Base-by-base conservation (phyloP, 148 eudicot species). In the Heliamphora exappendiculata region DNA sequence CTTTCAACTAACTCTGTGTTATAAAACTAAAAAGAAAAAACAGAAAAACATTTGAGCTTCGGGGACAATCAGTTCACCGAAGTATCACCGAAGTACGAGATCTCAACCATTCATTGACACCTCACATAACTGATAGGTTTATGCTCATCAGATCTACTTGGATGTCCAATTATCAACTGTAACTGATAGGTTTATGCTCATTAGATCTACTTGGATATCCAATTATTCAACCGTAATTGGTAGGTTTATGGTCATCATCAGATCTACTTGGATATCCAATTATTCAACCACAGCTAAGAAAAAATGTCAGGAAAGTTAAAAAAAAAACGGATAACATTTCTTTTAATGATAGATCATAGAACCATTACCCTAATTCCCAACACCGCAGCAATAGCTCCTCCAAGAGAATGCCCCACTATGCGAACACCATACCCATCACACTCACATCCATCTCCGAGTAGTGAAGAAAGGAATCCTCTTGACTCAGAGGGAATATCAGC, bases 361-460 rank as follows among this genome's bases (percentile, higher is more conserved):
- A 39, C 73, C 13, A 79, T 72, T 84, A 91, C 97, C 91, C 82
- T 82, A 50, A 89, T 36, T 60, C 91, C 97, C 71, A 91, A 83
- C 74, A 91, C 79, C 54, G 97, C 81, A 16, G 87, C 90, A 77
- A 91, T 89, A 81, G 97, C 86, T 76, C 97, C 97, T 66, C 97
- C 97, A 73, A 91, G 91, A 79, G 97, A 91, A 80, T 91, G 93
- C 50, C 97, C 97, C 41, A 91, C 97, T 34, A 91, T 75, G 65
- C 89, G 89, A 81, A 91, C 47, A 49, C 76, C 78, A 77, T 91
- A 91, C 41, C 97, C 93, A 26, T 91, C 87, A 79, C 93, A 91
- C 73, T 91, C 93, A 60, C 91, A 84, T 62, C 97, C 93, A 67
- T 75, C 68, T 82, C 88, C 89, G n/a, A 91, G 76, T 74, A 91